Base-by-base conservation (phyloP, 2,329 filamentous ascomycete genomes). In the Aspergillus niger region DNA sequence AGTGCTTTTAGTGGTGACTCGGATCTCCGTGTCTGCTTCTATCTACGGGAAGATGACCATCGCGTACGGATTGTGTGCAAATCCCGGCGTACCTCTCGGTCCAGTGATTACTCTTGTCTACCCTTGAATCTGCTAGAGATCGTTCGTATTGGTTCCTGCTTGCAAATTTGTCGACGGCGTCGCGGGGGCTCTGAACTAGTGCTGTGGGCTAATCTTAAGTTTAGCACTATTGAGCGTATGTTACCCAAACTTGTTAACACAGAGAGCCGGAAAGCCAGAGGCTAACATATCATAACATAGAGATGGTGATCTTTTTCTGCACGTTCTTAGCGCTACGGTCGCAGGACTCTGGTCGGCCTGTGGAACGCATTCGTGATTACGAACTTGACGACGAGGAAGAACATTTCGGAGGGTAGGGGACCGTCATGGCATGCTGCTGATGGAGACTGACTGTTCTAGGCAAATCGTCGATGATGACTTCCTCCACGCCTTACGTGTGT, bases 241-340 rank as follows among this genome's bases (percentile, higher is more conserved):
- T 5, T 20, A 39, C 6, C 22, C 3, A 10, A 26, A 6, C 48
- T 56, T 8, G 15, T 5, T 36, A 38, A 38, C 39, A 28, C n/a
- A 6, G 22, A 6, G 26, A 4, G 10, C 10, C 38, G 2, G 22
- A 11, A 15, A 20, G 11, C 8, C 11, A 8, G 20, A 8, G 6
- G 48, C 59, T 66, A 36, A 66, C 47, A 8, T 17, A 17, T 7
- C 30, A 8, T 17, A 17, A 8, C 30, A 3, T 49, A 84, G 82
- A 78, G 51, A 82, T 87, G 80, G 82, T 85, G 3, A 69, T 85
- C 1, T 86, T 87, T 71, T 85, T 83, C 69, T 82, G 79, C 62
- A 82, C 82, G 0, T 81, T 86, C 58, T 70, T 86, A 8, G 84
- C 84, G 0, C 80, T 87, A 72, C 85, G 86, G 62, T 79, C 80